Conservation (phyloP, 768 basidiomycete genomes). For the Leccinum uliginosum region DNA sequence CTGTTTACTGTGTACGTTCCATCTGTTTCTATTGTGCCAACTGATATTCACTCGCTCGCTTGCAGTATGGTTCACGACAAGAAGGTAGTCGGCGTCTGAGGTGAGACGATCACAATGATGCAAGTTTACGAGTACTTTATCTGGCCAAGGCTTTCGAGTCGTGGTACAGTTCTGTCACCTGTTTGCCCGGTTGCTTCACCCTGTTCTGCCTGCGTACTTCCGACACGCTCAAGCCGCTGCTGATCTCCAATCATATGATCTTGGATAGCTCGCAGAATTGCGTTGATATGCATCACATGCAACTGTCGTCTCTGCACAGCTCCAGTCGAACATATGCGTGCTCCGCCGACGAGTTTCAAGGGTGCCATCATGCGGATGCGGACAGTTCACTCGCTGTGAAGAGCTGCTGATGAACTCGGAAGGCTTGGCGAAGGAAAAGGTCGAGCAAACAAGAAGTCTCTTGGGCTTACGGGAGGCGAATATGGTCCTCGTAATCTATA, state of each 20-base stretch:
- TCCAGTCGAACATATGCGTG: no score
- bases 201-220: constrained; percentile 66
- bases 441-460: no score
- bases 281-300: constrained; percentile 97
- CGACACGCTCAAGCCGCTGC: constrained; percentile 60
- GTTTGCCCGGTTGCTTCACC: no score
- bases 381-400: no score
- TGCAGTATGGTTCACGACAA: constrained; percentile 99
- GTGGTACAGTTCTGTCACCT: no score
- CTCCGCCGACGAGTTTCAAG: no score
- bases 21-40: not conserved
- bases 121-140: not conserved
- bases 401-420: no score
- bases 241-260: constrained; percentile 88
- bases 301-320: constrained; percentile 26
- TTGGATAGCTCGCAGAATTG: constrained; percentile 85
- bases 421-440: no score
- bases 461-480: no score
- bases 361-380: no score
- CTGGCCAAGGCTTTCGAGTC: constrained; percentile 71
- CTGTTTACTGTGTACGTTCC: constrained; percentile 76
- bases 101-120: constrained; percentile 59
- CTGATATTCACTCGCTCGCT: not conserved
- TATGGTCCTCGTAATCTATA: no score
- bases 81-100: constrained; percentile 89